Evolutionary conservation across 768 basidiomycete genomes (phyloP).

Genomic region (Galerina sulciceps): DNA sequence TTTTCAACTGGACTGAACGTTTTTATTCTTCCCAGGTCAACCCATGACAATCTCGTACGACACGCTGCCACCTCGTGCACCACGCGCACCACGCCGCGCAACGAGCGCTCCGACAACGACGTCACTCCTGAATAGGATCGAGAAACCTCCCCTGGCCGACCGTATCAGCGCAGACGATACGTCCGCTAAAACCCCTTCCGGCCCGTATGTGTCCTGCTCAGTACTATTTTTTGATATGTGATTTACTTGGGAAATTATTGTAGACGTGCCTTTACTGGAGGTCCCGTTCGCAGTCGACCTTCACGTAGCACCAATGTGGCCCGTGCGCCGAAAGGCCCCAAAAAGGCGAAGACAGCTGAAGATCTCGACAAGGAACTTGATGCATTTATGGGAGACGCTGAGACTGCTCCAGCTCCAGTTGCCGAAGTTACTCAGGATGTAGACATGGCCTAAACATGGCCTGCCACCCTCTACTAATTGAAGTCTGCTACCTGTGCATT

Average conservation of each 20-base stretch:
- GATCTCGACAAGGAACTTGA: constrained; percentile 91
- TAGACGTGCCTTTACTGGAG: constrained; percentile 39
- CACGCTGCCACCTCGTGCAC: constrained; percentile 46
- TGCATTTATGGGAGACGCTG: constrained; percentile 75
- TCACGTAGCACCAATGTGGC: constrained; percentile 15
- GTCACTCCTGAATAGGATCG: constrained; percentile 75
- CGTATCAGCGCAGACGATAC: constrained; percentile 59
- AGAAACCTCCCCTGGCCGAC: constrained; percentile 72
- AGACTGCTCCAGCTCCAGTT: constrained; percentile 18
- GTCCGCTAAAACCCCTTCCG: constrained; percentile 34
- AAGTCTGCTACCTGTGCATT: not conserved
- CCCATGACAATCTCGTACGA: constrained; percentile 77
- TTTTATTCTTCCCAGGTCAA: constrained; percentile 55
- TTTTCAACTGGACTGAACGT: constrained; percentile 1
- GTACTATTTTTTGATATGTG: not conserved
- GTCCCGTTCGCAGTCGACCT: constrained; percentile 54
- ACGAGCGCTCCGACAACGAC: constrained; percentile 56
- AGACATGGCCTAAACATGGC: constrained; percentile 8
- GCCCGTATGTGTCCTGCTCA: constrained; percentile 36
- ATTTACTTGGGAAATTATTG: not conserved
- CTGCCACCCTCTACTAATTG: not conserved
- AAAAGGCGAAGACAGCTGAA: constrained; percentile 73
- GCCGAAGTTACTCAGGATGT: constrained; percentile 34
- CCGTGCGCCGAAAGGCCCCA: constrained; percentile 31
- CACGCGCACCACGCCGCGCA: constrained; percentile 42